Evolutionary conservation across 371 early-diverging fungal genomes (phyloP).

Genomic region (Amoeboaphelidium occidentale): DNA sequence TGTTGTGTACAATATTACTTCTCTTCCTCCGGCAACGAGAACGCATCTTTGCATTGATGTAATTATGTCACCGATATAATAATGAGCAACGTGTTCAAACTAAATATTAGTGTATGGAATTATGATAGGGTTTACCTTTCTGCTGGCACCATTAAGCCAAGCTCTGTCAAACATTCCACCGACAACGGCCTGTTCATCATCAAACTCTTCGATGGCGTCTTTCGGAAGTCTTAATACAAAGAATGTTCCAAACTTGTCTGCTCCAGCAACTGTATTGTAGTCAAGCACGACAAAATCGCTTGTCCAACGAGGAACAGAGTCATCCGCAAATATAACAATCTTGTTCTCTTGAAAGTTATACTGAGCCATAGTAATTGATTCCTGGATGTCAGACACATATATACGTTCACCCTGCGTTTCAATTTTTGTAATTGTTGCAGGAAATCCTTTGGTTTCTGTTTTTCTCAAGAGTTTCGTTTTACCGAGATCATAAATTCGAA

Average conservation of each 20-base stretch:
- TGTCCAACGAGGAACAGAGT: conserved; percentile 67
- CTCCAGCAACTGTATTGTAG: conserved; percentile 73
- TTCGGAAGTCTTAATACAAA: conserved; percentile 45
- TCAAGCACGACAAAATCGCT: conserved; percentile 55
- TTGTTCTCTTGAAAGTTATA: conserved; percentile 48
- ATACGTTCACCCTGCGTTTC: conserved; percentile 67
- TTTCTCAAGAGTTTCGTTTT: conserved; percentile 70
- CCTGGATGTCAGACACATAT: conserved; percentile 58
- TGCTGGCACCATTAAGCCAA: conserved; percentile 53
- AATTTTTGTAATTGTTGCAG: conserved; percentile 37
- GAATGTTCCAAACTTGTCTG: conserved; percentile 91
- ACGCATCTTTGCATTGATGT: conserved; percentile 49
- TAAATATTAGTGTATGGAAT: conserved; percentile 3
- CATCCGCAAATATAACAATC: conserved; percentile 73
- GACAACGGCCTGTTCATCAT: conserved; percentile 66
- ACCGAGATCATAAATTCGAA: conserved; percentile 81
- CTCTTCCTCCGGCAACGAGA: conserved; percentile 59
- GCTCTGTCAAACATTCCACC: conserved; percentile 48
- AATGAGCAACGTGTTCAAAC: conserved; percentile 37
- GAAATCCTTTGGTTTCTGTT: conserved; percentile 55
- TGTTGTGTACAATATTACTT: conserved; percentile 58
- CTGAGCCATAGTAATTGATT: conserved; percentile 52
- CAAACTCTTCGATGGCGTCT: conserved; percentile 33
- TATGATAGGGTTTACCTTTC: conserved; percentile 31
- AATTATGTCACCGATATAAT: conserved; percentile 59